phyloP scores from a whole-genome alignment of 768 basidiomycete species.

The Lentinula edodes region DNA sequence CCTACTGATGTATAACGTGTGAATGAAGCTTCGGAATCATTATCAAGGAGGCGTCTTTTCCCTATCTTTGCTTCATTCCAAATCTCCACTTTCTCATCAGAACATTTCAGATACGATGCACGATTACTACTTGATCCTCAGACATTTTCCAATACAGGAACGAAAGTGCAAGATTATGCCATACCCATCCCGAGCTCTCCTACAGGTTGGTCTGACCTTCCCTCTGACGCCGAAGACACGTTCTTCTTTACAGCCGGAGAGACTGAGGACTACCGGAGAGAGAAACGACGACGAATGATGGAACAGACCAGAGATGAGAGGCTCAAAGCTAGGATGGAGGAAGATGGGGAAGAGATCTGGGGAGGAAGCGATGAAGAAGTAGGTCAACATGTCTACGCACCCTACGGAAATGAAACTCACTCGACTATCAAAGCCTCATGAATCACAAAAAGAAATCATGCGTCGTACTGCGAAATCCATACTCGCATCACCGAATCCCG shows the following conservation, averaged over 20 bases:
- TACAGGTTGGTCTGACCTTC: slow-evolving; percentile 77
- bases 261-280: slow-evolving; percentile 55
- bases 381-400: slow-evolving; percentile 5
- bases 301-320: slow-evolving; percentile 60
- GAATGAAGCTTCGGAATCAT: neutral
- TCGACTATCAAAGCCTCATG: slow-evolving; percentile 44
- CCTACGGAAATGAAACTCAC: neutral
- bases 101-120: slow-evolving; percentile 62
- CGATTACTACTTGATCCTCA: slow-evolving; percentile 65
- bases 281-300: slow-evolving; percentile 61
- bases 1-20: neutral
- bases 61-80: neutral
- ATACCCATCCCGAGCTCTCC: slow-evolving; percentile 33
- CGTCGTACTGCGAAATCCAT: slow-evolving; percentile 67
- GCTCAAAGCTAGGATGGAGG: slow-evolving; percentile 46
- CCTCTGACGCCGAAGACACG: slow-evolving; percentile 81
- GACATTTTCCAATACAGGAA: slow-evolving; percentile 10
- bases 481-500: slow-evolving; percentile 65
- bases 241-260: slow-evolving; percentile 75
- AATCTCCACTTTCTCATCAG: slow-evolving; percentile 14
- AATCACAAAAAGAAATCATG: slow-evolving; percentile 61
- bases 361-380: slow-evolving; percentile 72
- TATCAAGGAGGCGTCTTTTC: neutral
- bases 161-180: slow-evolving; percentile 2
- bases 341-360: slow-evolving; percentile 52